A percentile compares a stretch with the other conserved stretches of the same genome.
phyloP scores from a whole-genome alignment of 805 yeast genomes.

The Brettanomyces sp. region DNA sequence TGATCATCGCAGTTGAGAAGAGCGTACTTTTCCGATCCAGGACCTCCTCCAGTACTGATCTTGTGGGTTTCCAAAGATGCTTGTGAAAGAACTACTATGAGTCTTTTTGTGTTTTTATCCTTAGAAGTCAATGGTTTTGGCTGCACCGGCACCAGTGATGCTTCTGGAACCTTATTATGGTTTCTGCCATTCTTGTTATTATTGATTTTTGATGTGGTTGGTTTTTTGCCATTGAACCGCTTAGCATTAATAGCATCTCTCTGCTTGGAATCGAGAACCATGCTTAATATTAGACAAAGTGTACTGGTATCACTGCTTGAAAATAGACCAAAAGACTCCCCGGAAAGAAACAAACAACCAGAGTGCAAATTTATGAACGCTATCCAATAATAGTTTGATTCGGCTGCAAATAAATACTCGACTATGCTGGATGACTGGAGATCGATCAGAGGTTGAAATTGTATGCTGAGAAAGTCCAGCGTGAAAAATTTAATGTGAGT shows the following conservation, averaged over 20 bases:
- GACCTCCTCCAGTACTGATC: conserved; percentile 61
- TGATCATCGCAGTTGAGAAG: conserved; percentile 96
- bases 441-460: no score
- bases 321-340: not conserved
- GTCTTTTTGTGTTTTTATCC: conserved; percentile 78
- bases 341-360: no score
- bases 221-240: conserved; percentile 1
- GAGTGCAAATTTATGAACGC: no score
- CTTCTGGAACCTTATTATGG: conserved; percentile 29
- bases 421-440: no score
- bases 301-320: not conserved
- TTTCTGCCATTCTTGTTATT: not conserved
- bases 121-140: conserved; percentile 74
- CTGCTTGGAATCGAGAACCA: conserved; percentile 41
- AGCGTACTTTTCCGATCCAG: conserved; percentile 86
- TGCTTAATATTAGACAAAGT: conserved; percentile 7
- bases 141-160: conserved; percentile 79
- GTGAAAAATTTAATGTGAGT: no score
- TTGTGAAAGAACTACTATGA: conserved; percentile 89
- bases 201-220: not conserved
- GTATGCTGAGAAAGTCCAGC: no score
- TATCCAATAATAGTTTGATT: no score
- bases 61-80: conserved; percentile 95
- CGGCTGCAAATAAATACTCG: no score
- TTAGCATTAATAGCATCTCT: conserved; percentile 28